Percentiles rank a stretch among this genome's conserved stretches.
These are phyloP conservation scores for Casuarina equisetifolia DNA, from an alignment of 306 rosid genomes.

Conservation along the genomic window DNA sequence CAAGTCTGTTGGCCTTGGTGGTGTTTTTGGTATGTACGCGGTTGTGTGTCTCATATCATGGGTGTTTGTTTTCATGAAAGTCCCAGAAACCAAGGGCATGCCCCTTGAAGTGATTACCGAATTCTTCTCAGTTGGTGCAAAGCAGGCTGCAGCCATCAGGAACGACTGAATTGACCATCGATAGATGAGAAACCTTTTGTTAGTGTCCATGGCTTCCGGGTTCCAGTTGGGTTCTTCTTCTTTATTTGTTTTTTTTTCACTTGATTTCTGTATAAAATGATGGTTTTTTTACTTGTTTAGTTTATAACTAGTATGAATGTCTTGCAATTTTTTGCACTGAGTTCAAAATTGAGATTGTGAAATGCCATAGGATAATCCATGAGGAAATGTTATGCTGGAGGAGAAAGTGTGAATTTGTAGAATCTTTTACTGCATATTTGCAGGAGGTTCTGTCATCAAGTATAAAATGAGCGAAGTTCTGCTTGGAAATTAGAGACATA, in stretches of 20 bases:
- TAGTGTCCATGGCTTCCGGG: constrained; percentile 21
- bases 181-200: constrained; percentile 39
- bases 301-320: constrained; percentile 7
- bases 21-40: constrained; percentile 89
- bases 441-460: neutral
- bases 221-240: constrained; percentile 33
- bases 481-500: neutral
- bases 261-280: neutral
- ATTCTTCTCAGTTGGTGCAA: constrained; percentile 91
- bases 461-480: neutral
- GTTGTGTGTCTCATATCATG: constrained; percentile 72
- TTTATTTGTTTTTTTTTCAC: neutral
- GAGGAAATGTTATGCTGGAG: neutral
- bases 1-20: constrained; percentile 80
- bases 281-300: neutral
- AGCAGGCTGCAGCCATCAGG: constrained; percentile 46
- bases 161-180: constrained; percentile 29
- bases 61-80: constrained; percentile 78
- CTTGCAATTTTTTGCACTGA: neutral
- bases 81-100: constrained; percentile 99
- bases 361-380: neutral
- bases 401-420: neutral
- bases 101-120: constrained; percentile 91
- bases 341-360: constrained; percentile 3
- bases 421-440: neutral